Evolutionary conservation across 805 yeast species (phyloP).

Genomic region (Ogataea methanolica): DNA sequence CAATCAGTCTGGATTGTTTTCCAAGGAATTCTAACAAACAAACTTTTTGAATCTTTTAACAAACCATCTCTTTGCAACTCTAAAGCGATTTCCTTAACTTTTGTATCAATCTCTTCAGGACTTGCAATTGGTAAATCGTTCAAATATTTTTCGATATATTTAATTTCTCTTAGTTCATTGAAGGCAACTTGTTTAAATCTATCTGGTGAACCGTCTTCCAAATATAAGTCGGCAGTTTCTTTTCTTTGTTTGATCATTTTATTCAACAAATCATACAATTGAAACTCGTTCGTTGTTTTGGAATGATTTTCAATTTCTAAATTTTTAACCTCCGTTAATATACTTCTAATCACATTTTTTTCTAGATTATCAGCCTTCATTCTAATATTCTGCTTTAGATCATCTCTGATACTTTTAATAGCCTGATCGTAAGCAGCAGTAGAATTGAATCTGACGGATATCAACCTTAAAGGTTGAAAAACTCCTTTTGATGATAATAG

Average conservation of each 20-base stretch:
- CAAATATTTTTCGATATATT: conserved; percentile 31
- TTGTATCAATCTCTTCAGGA: conserved; percentile 29
- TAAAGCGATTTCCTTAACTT: conserved; percentile 26
- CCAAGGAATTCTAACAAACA: conserved; percentile 34
- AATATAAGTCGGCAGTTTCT: conserved; percentile 34
- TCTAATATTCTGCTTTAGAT: conserved; percentile 30
- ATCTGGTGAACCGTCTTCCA: conserved; percentile 36
- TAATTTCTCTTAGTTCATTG: conserved; percentile 35
- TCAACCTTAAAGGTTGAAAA: neutral
- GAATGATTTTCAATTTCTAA: conserved; percentile 29
- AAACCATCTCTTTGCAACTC: conserved; percentile 22
- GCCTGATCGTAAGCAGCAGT: conserved; percentile 27
- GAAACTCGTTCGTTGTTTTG: conserved; percentile 27
- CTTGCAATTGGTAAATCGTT: conserved; percentile 33
- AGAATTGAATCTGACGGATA: conserved; percentile 20
- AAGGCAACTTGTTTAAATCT: conserved; percentile 34
- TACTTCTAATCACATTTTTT: conserved; percentile 36
- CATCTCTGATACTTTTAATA: conserved; percentile 25
- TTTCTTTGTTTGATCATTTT: conserved; percentile 39
- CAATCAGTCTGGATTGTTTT: conserved; percentile 29
- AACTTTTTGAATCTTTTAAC: conserved; percentile 19
- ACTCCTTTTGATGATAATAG: neutral
- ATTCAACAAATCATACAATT: conserved; percentile 27
- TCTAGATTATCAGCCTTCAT: conserved; percentile 30
- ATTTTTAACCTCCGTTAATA: conserved; percentile 37